Conservation (phyloP, 805 yeast species). For the Cyberlindnera lachancei region DNA sequence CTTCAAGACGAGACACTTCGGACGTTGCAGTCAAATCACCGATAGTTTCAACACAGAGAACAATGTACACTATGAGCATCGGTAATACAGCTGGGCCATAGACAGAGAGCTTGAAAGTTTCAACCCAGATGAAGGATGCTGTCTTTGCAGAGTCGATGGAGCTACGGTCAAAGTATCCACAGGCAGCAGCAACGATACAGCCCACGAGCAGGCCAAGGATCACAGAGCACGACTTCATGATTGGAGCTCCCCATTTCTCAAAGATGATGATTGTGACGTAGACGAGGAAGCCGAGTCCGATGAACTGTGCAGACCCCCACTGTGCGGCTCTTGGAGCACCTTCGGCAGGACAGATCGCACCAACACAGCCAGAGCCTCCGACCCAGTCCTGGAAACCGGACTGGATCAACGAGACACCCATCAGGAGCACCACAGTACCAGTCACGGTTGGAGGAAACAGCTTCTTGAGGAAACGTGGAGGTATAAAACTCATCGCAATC, state of each 20-base stretch:
- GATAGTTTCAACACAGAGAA: conserved; percentile 83
- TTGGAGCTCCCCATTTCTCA: conserved; percentile 89
- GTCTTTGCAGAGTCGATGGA: conserved; percentile 67
- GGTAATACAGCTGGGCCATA: conserved; percentile 88
- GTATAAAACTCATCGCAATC: conserved; percentile 65
- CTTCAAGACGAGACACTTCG: conserved; percentile 79
- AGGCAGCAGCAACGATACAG: conserved; percentile 87
- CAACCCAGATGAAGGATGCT: conserved; percentile 84
- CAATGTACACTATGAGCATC: conserved; percentile 72
- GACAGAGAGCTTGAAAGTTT: conserved; percentile 66
- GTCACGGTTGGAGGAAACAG: conserved; percentile 86
- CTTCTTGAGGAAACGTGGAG: conserved; percentile 62
- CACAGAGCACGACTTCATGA: conserved; percentile 91
- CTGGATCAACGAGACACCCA: conserved; percentile 65
- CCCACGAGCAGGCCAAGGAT: conserved; percentile 79
- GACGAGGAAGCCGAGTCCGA: conserved; percentile 84
- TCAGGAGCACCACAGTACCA: conserved; percentile 84
- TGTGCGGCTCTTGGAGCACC: conserved; percentile 50
- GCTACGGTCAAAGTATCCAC: conserved; percentile 65
- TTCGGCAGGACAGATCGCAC: conserved; percentile 38
- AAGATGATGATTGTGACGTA: conserved; percentile 63
- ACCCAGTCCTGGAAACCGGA: conserved; percentile 80
- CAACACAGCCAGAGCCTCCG: conserved; percentile 73
- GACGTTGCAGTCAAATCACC: conserved; percentile 93
- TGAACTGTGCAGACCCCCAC: conserved; percentile 86